phyloP scores from a whole-genome alignment of 768 basidiomycete species.

The Tricholoma saponaceum region DNA sequence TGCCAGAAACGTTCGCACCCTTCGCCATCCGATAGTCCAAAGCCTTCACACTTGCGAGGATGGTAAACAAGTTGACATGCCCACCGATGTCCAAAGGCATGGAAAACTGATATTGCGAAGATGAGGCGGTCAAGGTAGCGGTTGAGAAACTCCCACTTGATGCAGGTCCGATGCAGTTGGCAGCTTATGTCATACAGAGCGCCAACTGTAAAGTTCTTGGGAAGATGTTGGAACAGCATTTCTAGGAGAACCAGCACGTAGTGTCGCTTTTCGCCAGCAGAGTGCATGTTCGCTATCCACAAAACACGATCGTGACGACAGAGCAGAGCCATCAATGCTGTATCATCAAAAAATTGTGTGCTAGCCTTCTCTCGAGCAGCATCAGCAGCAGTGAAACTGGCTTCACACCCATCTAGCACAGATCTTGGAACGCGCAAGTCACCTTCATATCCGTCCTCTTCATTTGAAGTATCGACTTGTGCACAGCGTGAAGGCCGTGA shows the following conservation, averaged over 20 bases:
- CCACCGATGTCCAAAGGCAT: constrained; percentile 38
- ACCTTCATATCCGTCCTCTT: too few species aligned
- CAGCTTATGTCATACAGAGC: neutral
- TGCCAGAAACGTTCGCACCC: constrained; percentile 32
- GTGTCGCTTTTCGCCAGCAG: too few species aligned
- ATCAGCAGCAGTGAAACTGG: too few species aligned
- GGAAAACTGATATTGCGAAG: constrained; percentile 32
- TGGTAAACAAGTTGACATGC: constrained; percentile 32
- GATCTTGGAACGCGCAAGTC: neutral
- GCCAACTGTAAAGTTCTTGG: neutral
- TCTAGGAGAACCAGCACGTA: too few species aligned
- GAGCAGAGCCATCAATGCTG: neutral
- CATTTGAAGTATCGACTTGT: too few species aligned
- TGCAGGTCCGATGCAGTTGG: constrained; percentile 2
- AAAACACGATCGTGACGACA: neutral
- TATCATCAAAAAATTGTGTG: too few species aligned
- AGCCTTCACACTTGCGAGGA: constrained; percentile 27
- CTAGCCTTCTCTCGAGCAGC: too few species aligned
- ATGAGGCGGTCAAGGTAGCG: constrained; percentile 13
- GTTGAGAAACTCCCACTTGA: constrained; percentile 22
- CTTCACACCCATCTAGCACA: neutral
- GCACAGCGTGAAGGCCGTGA: too few species aligned
- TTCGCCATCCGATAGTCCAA: constrained; percentile 26
- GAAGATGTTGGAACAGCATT: neutral
- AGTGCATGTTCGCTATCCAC: too few species aligned